Evolutionary conservation across 306 rosid species (phyloP).

Genomic region (Dicorynia guianensis): DNA sequence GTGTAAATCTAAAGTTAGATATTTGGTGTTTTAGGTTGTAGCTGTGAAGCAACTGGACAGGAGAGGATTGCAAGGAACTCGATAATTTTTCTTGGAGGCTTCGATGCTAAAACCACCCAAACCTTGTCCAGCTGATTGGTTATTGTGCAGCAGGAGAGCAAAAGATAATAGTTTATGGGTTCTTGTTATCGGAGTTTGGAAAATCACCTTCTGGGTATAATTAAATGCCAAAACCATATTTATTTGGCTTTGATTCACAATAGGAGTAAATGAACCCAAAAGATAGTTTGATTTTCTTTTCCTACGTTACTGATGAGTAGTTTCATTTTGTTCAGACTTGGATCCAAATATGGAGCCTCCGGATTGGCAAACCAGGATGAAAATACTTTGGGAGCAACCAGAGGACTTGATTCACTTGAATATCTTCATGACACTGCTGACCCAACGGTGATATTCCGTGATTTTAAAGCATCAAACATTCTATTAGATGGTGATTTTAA

Average conservation of each 20-base stretch:
- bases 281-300: background rate
- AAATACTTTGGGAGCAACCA: constrained; percentile 58
- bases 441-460: constrained; percentile 53
- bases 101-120: constrained; percentile 55
- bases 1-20: background rate
- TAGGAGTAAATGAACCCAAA: background rate
- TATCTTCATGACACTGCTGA: constrained; percentile 55
- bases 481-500: constrained; percentile 47
- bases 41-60: constrained; percentile 58
- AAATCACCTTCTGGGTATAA: constrained; percentile 53
- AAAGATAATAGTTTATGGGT: constrained; percentile 57
- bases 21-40: constrained; percentile 42
- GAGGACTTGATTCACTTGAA: constrained; percentile 65
- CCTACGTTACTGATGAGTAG: background rate
- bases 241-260: background rate
- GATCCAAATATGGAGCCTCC: constrained; percentile 33
- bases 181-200: constrained; percentile 56
- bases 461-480: constrained; percentile 60
- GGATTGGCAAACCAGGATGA: constrained; percentile 59
- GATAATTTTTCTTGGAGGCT: constrained; percentile 61
- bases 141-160: constrained; percentile 57
- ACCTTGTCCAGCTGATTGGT: constrained; percentile 54
- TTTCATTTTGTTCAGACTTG: constrained; percentile 36
- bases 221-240: background rate
- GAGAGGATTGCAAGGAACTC: constrained; percentile 54